phyloP scores from a whole-genome alignment of 345 rosid genomes.

The Viola odorata region DNA sequence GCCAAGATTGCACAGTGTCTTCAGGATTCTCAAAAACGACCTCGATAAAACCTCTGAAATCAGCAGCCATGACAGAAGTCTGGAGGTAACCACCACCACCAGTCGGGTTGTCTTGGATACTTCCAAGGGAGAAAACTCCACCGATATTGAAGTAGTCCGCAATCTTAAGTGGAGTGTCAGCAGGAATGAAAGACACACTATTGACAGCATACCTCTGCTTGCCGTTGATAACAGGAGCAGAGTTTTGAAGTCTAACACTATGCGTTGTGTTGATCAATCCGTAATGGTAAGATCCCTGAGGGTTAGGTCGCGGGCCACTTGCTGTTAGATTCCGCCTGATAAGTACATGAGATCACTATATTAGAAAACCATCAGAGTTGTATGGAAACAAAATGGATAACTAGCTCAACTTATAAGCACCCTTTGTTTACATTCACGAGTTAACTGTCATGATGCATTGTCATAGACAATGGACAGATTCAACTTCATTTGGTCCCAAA shows the following conservation, averaged over 20 bases:
- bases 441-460: too few relatives aligned
- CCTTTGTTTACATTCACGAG: too few relatives aligned
- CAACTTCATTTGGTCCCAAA: neutral
- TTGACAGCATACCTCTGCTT: conserved; percentile 30
- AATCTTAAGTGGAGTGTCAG: conserved; percentile 27
- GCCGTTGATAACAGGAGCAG: conserved; percentile 28
- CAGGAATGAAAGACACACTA: conserved; percentile 22
- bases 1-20: conserved; percentile 25
- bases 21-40: conserved; percentile 27
- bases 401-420: neutral
- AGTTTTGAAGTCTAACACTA: conserved; percentile 15
- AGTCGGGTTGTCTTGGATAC: conserved; percentile 24
- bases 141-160: conserved; percentile 30
- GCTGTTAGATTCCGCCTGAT: conserved; percentile 27
- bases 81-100: conserved; percentile 21
- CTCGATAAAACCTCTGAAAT: conserved; percentile 26
- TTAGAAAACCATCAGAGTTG: neutral
- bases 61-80: conserved; percentile 30
- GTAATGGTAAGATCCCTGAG: conserved; percentile 33
- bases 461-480: too few relatives aligned
- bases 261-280: conserved; percentile 26
- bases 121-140: conserved; percentile 30
- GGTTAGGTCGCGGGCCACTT: conserved; percentile 33
- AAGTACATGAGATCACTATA: neutral
- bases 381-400: neutral